Base-by-base conservation (phyloP, 2,329 filamentous ascomycete species). In the Fusarium sp. region DNA sequence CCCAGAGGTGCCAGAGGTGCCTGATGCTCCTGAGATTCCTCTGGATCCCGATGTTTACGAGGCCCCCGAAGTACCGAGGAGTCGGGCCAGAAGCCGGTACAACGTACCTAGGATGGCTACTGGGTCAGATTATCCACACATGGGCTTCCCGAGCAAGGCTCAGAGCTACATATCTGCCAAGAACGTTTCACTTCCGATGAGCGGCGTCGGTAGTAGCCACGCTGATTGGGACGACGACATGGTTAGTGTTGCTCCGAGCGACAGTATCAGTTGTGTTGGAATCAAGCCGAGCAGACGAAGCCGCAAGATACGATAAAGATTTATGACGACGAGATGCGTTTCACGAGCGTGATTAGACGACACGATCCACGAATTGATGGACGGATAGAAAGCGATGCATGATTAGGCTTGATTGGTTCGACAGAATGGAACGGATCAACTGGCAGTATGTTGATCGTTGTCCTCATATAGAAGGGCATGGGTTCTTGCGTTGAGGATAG, bases 181-280 rank as follows among this genome's bases (percentile, higher is more conserved):
- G 25, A 66, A 79, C 21, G 71, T 81, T 17, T 74, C 79, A n/a
- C 72, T 82, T 23, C 81, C 83, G 2, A 71, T 73, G 21, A 84
- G 82, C 54, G 76, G 75, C 5, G 75, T 76, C 6, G 81, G 82
- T 13, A 80, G 78, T 58, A 81, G 80, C 49, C 76, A 80, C 36
- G 77, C 76, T 11, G 73, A 76, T 39, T 81, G 79, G 75, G 81
- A 84, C 11, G 82, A 84, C 37, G 85, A 87, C 66, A 76, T 78
- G 50, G 82, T 80, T 47, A 88, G 85, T 69, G 78, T 90, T 35
- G 85, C 83, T 41, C 87, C 87, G 3, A 85, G 83, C 69, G 87
- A 90, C 72, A 89, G 87, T 71, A 87, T 90, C 56, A 88, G 86
- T 73, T 87, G 85, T 67, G 81, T 88, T n/a, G 87, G 86, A 21